phyloP scores from a whole-genome alignment of 495 filamentous ascomycete species.

The Oleoguttula mirabilis region DNA sequence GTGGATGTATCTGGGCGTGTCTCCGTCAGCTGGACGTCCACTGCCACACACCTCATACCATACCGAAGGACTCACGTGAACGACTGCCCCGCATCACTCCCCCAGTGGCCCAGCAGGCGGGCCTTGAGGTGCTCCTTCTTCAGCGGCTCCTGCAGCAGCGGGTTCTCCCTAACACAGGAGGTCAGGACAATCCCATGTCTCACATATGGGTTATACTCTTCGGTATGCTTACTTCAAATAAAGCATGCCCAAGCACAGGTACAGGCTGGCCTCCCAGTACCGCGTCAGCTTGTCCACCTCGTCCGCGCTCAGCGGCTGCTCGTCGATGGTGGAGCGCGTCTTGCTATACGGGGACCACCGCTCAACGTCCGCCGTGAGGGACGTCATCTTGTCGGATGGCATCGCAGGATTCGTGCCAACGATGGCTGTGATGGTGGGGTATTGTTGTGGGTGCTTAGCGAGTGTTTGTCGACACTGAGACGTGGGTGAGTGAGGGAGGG shows the following conservation, averaged over 20 bases:
- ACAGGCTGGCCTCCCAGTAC: constrained; percentile 59
- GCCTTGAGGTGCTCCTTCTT: constrained; percentile 52
- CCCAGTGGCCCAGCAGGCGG: constrained; percentile 61
- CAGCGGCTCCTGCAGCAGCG: constrained; percentile 51
- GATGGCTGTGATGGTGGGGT: too few relatives aligned
- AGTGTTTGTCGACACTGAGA: too few relatives aligned
- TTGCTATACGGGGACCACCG: constrained; percentile 20
- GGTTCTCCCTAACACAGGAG: constrained; percentile 55
- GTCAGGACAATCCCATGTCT: too few relatives aligned
- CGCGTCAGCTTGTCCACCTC: constrained; percentile 53
- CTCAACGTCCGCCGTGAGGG: constrained; percentile 12
- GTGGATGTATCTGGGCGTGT: constrained; percentile 50
- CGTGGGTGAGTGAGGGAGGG: too few relatives aligned
- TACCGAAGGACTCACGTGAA: too few relatives aligned
- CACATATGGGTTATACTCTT: too few relatives aligned
- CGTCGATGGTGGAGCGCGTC: constrained; percentile 52
- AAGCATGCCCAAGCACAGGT: constrained; percentile 64
- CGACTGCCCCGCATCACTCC: constrained; percentile 58
- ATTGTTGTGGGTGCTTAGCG: too few relatives aligned
- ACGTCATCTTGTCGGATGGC: not conserved
- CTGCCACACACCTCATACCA: not conserved
- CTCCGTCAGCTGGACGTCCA: not conserved
- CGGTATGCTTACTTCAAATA: too few relatives aligned
- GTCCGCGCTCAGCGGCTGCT: constrained; percentile 44
- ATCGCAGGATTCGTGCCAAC: too few relatives aligned